phyloP scores from a whole-genome alignment of 768 basidiomycete genomes.

The Xerocomus brunneocitrinus region DNA sequence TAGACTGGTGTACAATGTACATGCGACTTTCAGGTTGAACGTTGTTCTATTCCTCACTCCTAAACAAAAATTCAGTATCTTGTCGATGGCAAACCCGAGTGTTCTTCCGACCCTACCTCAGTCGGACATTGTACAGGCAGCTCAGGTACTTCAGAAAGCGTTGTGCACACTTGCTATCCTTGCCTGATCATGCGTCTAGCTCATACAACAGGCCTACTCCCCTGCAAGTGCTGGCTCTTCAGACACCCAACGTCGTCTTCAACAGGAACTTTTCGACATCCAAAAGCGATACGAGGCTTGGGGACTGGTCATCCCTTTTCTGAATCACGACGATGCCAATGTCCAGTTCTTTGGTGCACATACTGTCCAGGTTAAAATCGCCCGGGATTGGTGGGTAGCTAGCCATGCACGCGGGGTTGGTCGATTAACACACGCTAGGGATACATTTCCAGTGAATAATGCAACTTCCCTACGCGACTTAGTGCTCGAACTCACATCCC shows the following conservation, averaged over 20 bases:
- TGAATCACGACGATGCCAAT: conserved; percentile 68
- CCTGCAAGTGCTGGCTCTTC: conserved; percentile 47
- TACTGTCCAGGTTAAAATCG: conserved; percentile 90
- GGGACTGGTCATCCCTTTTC: conserved; percentile 76
- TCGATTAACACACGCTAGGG: conserved; percentile 44
- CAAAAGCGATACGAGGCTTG: conserved; percentile 77
- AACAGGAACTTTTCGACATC: conserved; percentile 71
- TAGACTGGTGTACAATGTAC: not conserved
- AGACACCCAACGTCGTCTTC: conserved; percentile 58
- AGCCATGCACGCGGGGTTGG: not conserved
- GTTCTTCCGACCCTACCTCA: conserved; percentile 53
- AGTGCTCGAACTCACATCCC: conserved; percentile 64
- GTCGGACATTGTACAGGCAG: conserved; percentile 53
- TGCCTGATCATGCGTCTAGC: conserved; percentile 34
- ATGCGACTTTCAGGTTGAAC: too few relatives aligned
- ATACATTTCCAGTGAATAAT: conserved; percentile 63
- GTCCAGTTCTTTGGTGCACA: conserved; percentile 96
- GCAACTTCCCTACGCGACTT: conserved; percentile 56
- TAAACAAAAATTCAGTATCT: not conserved
- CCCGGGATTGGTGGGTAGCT: conserved; percentile 74
- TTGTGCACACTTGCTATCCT: not conserved
- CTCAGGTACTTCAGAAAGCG: conserved; percentile 43
- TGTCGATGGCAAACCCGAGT: conserved; percentile 20
- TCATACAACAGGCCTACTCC: conserved; percentile 66
- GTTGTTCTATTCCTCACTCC: not conserved